phyloP scores from a whole-genome alignment of 2,329 filamentous ascomycete genomes.

The Aspergillus niger region DNA sequence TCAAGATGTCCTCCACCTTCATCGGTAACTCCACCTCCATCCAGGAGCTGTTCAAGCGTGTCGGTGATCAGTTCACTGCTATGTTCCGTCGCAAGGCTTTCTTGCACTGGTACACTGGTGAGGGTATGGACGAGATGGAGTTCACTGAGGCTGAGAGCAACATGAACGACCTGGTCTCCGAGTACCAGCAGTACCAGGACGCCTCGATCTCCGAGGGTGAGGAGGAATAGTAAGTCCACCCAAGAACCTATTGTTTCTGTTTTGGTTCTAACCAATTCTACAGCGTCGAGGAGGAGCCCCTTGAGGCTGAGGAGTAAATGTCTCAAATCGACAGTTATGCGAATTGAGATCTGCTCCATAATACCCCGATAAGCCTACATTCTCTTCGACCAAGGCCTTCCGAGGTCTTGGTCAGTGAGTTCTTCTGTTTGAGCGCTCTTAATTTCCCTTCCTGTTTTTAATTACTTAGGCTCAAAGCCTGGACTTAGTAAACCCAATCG shows the following conservation, averaged over 20 bases:
- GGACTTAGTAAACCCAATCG: conserved; percentile 29
- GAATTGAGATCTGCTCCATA: conserved; percentile 39
- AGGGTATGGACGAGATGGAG: conserved; percentile 99
- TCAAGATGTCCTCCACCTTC: conserved; percentile 99
- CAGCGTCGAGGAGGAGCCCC: conserved; percentile 73
- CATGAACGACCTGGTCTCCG: conserved; percentile 99
- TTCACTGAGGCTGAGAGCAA: conserved; percentile 99
- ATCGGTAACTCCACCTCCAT: conserved; percentile 99
- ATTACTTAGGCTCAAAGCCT: conserved; percentile 31
- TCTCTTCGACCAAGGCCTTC: conserved; percentile 28
- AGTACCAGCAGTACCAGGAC: conserved; percentile 99
- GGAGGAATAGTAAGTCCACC: conserved; percentile 71
- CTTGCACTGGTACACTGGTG: conserved; percentile 99
- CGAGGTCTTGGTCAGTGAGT: conserved; percentile 27
- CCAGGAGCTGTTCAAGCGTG: conserved; percentile 99
- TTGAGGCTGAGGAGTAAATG: conserved; percentile 71
- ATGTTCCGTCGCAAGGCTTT: conserved; percentile 99
- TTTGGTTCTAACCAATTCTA: conserved; percentile 22
- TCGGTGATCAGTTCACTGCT: conserved; percentile 98
- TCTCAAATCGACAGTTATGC: conserved; percentile 16
- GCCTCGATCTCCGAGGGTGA: conserved; percentile 95
- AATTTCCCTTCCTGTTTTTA: conserved; percentile 39
- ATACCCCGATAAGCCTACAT: conserved; percentile 41
- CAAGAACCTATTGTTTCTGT: not conserved
- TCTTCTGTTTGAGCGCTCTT: conserved; percentile 43